A percentile compares a stretch with the other conserved stretches of the same genome.
These are phyloP conservation scores for Akanthomyces uredinophilus DNA, from an alignment of 2,329 filamentous ascomycete species.

Conservation along the genomic window DNA sequence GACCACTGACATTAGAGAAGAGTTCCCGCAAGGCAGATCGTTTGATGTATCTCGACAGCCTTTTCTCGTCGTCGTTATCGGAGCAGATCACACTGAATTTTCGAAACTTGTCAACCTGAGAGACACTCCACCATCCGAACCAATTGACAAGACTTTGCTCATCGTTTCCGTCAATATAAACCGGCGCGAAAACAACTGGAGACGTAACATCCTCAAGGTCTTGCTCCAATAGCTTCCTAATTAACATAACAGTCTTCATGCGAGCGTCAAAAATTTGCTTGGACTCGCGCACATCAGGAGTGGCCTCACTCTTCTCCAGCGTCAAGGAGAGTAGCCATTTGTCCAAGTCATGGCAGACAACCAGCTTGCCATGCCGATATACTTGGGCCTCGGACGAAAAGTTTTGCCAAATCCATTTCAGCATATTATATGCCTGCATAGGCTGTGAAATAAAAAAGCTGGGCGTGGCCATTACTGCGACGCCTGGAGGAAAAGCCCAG, in stretches of 20 bases:
- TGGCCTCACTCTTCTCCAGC: constrained; percentile 18
- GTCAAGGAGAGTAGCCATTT: constrained; percentile 28
- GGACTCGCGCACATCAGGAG: not conserved
- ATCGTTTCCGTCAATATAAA: constrained; percentile 49
- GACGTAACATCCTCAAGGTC: not conserved
- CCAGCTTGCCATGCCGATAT: constrained; percentile 22
- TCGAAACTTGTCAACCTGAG: constrained; percentile 45
- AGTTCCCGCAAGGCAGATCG: constrained; percentile 12
- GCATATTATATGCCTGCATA: constrained; percentile 27
- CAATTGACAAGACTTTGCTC: constrained; percentile 59
- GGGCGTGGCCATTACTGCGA: constrained; percentile 35
- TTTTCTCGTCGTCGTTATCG: constrained; percentile 16
- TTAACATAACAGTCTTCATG: constrained; percentile 7
- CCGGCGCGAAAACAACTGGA: constrained; percentile 42
- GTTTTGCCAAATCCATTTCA: constrained; percentile 32
- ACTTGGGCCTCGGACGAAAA: constrained; percentile 16
- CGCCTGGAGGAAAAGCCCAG: constrained; percentile 28
- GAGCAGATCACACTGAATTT: constrained; percentile 54
- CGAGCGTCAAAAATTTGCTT: not conserved
- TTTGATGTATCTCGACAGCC: constrained; percentile 22
- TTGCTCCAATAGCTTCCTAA: not conserved
- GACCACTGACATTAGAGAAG: not conserved
- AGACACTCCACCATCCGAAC: constrained; percentile 55
- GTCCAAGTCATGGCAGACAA: constrained; percentile 26
- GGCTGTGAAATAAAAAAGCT: constrained; percentile 38